Conservation (phyloP, 2,329 filamentous ascomycete genomes). For the Periconia sp. region DNA sequence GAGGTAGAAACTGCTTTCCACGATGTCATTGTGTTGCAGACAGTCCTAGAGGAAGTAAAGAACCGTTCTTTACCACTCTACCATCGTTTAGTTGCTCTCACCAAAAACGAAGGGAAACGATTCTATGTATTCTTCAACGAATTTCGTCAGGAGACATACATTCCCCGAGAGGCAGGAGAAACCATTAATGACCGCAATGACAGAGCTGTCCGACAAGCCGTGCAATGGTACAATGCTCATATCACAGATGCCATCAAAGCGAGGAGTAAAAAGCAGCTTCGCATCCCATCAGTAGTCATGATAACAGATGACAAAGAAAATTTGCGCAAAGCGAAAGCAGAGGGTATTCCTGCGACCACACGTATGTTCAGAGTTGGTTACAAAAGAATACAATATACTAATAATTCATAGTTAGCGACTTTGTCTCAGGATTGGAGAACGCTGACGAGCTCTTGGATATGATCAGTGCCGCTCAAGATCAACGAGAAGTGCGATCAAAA, state of each 20-base stretch:
- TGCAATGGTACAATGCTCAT: constrained; percentile 88
- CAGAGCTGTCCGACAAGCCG: constrained; percentile 80
- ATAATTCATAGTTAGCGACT: constrained; percentile 56
- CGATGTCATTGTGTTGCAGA: constrained; percentile 95
- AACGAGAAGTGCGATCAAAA: constrained; percentile 63
- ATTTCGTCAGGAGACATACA: constrained; percentile 88
- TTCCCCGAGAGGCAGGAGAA: constrained; percentile 73
- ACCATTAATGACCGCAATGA: constrained; percentile 97
- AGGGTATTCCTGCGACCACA: constrained; percentile 70
- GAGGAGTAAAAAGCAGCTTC: constrained; percentile 51
- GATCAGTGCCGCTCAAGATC: constrained; percentile 79
- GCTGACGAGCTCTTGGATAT: constrained; percentile 86
- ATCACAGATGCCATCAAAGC: constrained; percentile 64
- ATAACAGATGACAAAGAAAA: constrained; percentile 92
- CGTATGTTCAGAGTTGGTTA: constrained; percentile 24
- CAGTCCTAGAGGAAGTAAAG: constrained; percentile 92
- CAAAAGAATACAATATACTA: constrained; percentile 5
- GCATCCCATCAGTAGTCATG: constrained; percentile 81
- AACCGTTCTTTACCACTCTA: constrained; percentile 93
- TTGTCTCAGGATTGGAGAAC: constrained; percentile 82
- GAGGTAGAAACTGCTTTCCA: constrained; percentile 90
- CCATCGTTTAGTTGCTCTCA: constrained; percentile 86
- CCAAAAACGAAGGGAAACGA: constrained; percentile 93
- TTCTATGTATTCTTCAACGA: constrained; percentile 99
- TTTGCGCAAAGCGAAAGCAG: constrained; percentile 75